These are phyloP conservation scores for Phialophora verrucosa DNA, from an alignment of 2,329 filamentous ascomycete genomes.

Conservation along the genomic window DNA sequence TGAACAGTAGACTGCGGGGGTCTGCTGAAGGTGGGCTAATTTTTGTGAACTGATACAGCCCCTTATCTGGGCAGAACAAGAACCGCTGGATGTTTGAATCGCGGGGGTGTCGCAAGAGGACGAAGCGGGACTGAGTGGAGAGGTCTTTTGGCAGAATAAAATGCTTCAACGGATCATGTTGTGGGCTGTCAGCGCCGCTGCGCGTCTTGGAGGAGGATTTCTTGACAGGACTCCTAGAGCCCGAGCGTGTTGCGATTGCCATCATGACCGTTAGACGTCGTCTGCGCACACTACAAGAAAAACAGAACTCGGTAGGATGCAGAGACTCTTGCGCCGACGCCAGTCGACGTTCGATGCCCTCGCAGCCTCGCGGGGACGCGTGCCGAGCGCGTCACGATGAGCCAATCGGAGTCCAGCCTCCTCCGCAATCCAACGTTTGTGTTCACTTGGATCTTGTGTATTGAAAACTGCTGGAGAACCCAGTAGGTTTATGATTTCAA, in stretches of 20 bases:
- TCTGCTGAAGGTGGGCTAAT: conserved; percentile 58
- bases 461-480: neutral
- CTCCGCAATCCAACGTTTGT: conserved; percentile 15
- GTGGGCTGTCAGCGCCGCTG: conserved; percentile 17
- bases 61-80: conserved; percentile 63
- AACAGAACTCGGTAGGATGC: neutral
- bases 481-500: neutral
- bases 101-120: conserved; percentile 62
- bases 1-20: conserved; percentile 63
- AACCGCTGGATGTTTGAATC: conserved; percentile 58
- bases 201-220: conserved; percentile 13
- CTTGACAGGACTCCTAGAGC: conserved; percentile 36
- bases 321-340: neutral
- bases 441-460: neutral
- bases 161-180: conserved; percentile 53
- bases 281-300: too few species aligned
- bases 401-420: conserved; percentile 29
- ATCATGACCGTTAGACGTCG: conserved; percentile 12
- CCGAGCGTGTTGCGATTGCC: conserved; percentile 34
- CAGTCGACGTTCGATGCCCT: neutral
- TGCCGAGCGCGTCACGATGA: conserved; percentile 18
- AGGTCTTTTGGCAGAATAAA: conserved; percentile 63
- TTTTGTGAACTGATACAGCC: conserved; percentile 67
- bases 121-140: conserved; percentile 60
- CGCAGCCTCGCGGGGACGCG: neutral